Evolutionary conservation across 164 flowering plant species (phyloP).

Genomic region (Stephania cephalantha): DNA sequence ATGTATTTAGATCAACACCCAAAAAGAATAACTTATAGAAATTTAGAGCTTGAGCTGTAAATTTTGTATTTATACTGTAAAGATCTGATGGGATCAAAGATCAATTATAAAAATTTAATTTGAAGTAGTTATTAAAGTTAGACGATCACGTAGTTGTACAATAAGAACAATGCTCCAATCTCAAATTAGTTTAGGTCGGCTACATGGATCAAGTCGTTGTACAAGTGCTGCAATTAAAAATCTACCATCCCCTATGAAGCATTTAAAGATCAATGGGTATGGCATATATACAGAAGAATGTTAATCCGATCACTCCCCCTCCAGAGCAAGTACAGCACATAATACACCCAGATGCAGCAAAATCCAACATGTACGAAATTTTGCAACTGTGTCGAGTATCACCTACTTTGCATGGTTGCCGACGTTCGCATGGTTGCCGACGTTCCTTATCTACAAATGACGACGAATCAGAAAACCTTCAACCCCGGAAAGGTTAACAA

Average conservation of each 20-base stretch:
- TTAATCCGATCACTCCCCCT: background rate
- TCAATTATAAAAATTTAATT: background rate
- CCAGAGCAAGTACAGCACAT: background rate
- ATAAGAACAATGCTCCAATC: too few species aligned
- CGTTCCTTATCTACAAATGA: background rate
- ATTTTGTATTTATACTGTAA: too few species aligned
- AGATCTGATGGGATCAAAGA: background rate
- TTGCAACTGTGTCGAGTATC: background rate
- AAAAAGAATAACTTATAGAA: too few species aligned
- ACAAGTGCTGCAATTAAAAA: too few species aligned
- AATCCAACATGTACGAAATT: background rate
- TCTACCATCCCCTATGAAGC: too few species aligned
- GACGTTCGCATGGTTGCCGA: background rate
- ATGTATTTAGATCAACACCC: too few species aligned
- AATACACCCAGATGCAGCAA: background rate
- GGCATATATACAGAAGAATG: background rate
- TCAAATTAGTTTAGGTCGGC: too few species aligned
- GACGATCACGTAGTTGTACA: background rate
- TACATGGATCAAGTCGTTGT: too few species aligned
- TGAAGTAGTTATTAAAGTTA: background rate
- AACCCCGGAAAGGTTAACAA: background rate
- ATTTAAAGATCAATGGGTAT: too few species aligned
- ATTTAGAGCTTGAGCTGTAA: too few species aligned
- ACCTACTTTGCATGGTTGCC: background rate
- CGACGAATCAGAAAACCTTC: background rate